phyloP scores from a whole-genome alignment of 345 rosid species.

The Citrus inodora region DNA sequence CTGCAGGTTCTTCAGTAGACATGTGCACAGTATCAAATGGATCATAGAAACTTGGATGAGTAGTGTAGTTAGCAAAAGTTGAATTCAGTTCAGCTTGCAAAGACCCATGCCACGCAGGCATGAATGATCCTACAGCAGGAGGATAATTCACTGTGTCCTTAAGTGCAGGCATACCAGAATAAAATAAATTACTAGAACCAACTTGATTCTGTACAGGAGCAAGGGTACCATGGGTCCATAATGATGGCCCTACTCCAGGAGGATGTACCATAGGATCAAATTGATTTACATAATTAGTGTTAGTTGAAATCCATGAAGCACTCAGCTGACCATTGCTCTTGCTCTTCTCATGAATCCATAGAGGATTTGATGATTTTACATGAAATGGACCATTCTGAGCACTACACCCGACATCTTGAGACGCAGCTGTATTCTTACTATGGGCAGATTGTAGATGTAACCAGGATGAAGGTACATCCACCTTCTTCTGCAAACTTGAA shows the following conservation, averaged over 20 bases:
- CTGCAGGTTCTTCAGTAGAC: constrained; percentile 31
- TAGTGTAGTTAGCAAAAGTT: background rate
- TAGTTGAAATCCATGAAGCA: constrained; percentile 28
- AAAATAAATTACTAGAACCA: constrained; percentile 9
- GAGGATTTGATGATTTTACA: constrained; percentile 8
- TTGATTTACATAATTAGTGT: constrained; percentile 13
- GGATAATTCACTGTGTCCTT: constrained; percentile 10
- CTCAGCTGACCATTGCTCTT: constrained; percentile 5
- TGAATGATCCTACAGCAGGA: constrained; percentile 7
- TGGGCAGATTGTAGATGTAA: constrained; percentile 12
- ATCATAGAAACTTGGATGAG: constrained; percentile 1
- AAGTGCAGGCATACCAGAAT: constrained; percentile 8
- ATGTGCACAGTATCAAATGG: constrained; percentile 15
- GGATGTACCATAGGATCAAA: constrained; percentile 10
- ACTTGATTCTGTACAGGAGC: constrained; percentile 2
- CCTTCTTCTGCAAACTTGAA: constrained; percentile 17
- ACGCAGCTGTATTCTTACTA: constrained; percentile 20
- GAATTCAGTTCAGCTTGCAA: background rate
- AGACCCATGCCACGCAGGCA: constrained; percentile 13
- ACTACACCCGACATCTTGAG: constrained; percentile 17
- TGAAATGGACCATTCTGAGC: constrained; percentile 18
- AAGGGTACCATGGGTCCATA: constrained; percentile 6
- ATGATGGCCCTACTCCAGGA: constrained; percentile 15
- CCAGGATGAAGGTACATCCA: constrained; percentile 20
- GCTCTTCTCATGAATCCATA: constrained; percentile 8